A percentile compares a stretch with the other conserved stretches of the same genome.
phyloP scores from a whole-genome alignment of 805 yeast genomes.

The Wickerhamomyces silvicola region DNA sequence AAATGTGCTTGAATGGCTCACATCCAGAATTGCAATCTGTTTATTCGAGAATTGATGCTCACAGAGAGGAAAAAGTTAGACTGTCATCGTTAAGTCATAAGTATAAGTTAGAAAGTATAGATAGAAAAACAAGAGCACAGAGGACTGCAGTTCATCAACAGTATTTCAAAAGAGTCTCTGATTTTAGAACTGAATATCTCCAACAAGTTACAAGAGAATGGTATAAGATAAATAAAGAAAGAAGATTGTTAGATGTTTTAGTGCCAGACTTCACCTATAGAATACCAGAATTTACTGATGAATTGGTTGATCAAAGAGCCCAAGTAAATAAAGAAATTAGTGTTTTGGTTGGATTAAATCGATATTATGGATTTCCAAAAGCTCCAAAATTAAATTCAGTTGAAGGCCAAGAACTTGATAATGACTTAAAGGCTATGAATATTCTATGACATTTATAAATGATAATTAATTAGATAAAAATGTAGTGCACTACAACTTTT shows the following conservation, averaged over 20 bases:
- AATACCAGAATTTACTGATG: conserved; percentile 35
- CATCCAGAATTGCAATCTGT: conserved; percentile 85
- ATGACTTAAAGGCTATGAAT: conserved; percentile 61
- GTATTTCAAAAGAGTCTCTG: conserved; percentile 60
- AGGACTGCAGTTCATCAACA: conserved; percentile 82
- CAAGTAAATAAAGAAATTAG: conserved; percentile 65
- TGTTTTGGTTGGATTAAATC: conserved; percentile 56
- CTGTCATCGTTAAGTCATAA: conserved; percentile 43
- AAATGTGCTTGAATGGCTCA: conserved; percentile 79
- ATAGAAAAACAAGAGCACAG: conserved; percentile 72
- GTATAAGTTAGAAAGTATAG: conserved; percentile 71
- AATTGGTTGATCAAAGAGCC: conserved; percentile 60
- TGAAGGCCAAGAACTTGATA: conserved; percentile 62
- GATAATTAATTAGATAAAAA: no score
- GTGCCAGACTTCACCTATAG: conserved; percentile 39
- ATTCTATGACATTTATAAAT: conserved; percentile 5
- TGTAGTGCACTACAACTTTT: neutral
- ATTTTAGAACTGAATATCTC: conserved; percentile 58
- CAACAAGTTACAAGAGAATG: conserved; percentile 74
- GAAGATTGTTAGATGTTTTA: conserved; percentile 70
- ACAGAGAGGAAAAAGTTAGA: conserved; percentile 63
- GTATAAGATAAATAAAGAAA: conserved; percentile 88
- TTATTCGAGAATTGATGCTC: conserved; percentile 62
- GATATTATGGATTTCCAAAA: conserved; percentile 72
- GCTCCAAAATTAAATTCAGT: conserved; percentile 67